A percentile compares a stretch with the other conserved stretches of the same genome.
Evolutionary conservation across 179 eudicot species (phyloP).

Genomic region (Spinacia oleracea): DNA sequence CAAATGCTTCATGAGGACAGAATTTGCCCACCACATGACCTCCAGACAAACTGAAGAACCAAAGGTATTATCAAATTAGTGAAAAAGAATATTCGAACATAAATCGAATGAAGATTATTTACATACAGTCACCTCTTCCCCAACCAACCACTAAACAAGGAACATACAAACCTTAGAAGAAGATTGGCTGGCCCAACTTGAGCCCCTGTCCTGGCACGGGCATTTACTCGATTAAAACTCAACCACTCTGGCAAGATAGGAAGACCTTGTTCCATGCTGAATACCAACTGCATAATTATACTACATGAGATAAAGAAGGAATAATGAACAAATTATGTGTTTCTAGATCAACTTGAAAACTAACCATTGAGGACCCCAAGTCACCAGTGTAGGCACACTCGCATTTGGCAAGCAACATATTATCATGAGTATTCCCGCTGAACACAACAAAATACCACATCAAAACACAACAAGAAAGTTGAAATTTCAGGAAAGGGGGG

Average conservation of each 20-base stretch:
- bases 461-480: background rate
- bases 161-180: constrained; percentile 58
- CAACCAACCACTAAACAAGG: background rate
- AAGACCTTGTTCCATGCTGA: constrained; percentile 97
- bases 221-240: constrained; percentile 77
- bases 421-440: constrained; percentile 91
- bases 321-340: background rate
- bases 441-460: constrained; percentile 18
- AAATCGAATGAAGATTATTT: background rate
- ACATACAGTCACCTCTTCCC: background rate
- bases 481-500: background rate
- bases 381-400: constrained; percentile 96
- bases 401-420: constrained; percentile 78
- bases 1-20: constrained; percentile 98
- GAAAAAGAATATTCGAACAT: background rate
- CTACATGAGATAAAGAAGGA: constrained; percentile 16
- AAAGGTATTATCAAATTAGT: background rate
- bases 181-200: constrained; percentile 71
- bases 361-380: constrained; percentile 92
- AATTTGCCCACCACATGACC: constrained; percentile 95
- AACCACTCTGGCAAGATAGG: constrained; percentile 91
- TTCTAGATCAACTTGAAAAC: constrained; percentile 24
- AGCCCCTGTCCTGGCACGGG: constrained; percentile 85
- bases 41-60: constrained; percentile 70
- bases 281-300: constrained; percentile 61